Percentiles rank a stretch among this genome's conserved stretches.
Conservation (phyloP, 208 protist species). For the Wallacemonas sp. region DNA sequence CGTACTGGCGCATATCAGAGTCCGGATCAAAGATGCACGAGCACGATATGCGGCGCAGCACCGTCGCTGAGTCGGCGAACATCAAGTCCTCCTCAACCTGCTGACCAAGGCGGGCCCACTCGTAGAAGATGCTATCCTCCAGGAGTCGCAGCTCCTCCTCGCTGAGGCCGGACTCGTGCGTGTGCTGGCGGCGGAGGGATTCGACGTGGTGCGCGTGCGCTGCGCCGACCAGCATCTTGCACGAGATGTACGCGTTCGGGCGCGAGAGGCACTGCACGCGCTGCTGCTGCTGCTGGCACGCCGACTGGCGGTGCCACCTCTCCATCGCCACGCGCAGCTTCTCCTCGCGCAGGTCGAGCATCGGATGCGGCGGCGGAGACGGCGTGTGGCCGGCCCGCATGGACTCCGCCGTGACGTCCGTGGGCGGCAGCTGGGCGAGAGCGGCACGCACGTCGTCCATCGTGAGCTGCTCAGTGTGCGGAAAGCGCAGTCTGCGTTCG, state of each 20-base stretch:
- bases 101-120: slow-evolving; percentile 43
- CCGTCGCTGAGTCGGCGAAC: slow-evolving; percentile 24
- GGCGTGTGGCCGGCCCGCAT: slow-evolving; percentile 14
- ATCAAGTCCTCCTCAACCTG: slow-evolving; percentile 43
- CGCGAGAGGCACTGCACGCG: slow-evolving; percentile 20
- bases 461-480: background rate
- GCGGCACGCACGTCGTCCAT: slow-evolving; percentile 30
- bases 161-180: background rate
- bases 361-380: slow-evolving; percentile 30
- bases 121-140: slow-evolving; percentile 23
- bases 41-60: slow-evolving; percentile 62
- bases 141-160: slow-evolving; percentile 14
- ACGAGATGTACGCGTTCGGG: slow-evolving; percentile 24
- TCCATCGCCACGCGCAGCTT: slow-evolving; percentile 17
- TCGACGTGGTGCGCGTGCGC: slow-evolving; percentile 33
- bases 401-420: slow-evolving; percentile 3
- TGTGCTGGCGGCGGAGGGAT: slow-evolving; percentile 7
- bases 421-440: background rate
- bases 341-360: slow-evolving; percentile 54
- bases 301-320: slow-evolving; percentile 15
- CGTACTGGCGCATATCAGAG: slow-evolving; percentile 44
- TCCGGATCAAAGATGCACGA: slow-evolving; percentile 70
- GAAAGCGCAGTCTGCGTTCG: slow-evolving; percentile 3
- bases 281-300: slow-evolving; percentile 26
- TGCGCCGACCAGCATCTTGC: slow-evolving; percentile 46